Percentiles rank a stretch among this genome's conserved stretches.
These are phyloP conservation scores for Psidium friedrichsthalianum DNA, from an alignment of 345 rosid genomes.

Conservation along the genomic window DNA sequence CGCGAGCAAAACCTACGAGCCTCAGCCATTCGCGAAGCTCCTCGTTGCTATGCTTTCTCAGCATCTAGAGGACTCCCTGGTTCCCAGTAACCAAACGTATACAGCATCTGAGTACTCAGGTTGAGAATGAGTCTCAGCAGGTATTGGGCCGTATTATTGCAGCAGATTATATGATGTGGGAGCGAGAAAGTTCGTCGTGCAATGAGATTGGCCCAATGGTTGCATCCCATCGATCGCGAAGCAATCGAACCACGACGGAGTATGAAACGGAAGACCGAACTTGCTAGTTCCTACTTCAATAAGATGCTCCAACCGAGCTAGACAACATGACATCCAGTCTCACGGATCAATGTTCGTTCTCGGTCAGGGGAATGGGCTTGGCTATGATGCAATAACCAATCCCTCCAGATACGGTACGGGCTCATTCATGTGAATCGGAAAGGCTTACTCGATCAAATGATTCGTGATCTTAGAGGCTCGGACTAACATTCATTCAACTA, in stretches of 20 bases:
- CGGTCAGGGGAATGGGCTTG: slow-evolving; percentile 10
- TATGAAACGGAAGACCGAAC: slow-evolving; percentile 20
- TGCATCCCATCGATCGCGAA: slow-evolving; percentile 28
- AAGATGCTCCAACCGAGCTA: slow-evolving; percentile 11
- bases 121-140: neutral
- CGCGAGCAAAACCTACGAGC: neutral
- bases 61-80: neutral
- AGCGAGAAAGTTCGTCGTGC: slow-evolving; percentile 27
- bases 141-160: neutral
- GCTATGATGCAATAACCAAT: slow-evolving; percentile 17
- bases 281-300: slow-evolving; percentile 16
- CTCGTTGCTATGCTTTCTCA: neutral
- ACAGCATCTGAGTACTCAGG: neutral
- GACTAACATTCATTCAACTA: no score
- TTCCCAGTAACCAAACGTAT: neutral
- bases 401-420: slow-evolving; percentile 19
- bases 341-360: slow-evolving; percentile 13
- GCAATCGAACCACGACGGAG: slow-evolving; percentile 5
- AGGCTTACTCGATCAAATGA: no score
- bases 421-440: neutral
- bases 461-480: no score
- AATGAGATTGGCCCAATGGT: slow-evolving; percentile 33
- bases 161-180: slow-evolving; percentile 25
- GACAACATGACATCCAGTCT: slow-evolving; percentile 16
- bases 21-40: slow-evolving; percentile 15